phyloP scores from a whole-genome alignment of 306 rosid species.

The Vicia villosa region DNA sequence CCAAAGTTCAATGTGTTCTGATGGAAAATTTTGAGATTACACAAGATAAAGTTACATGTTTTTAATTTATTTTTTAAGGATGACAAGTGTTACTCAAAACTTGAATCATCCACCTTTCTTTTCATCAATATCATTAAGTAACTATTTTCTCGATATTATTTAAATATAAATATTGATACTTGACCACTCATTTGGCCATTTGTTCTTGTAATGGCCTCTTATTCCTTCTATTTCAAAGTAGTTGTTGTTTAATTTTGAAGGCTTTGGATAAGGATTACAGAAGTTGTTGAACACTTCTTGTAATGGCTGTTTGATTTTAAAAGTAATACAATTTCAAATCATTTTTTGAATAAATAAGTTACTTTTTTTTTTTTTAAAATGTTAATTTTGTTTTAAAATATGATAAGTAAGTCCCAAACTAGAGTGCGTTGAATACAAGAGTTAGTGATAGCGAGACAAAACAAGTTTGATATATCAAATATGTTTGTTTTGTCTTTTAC shows the following conservation, averaged over 20 bases:
- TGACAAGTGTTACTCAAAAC: background rate
- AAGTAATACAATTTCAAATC: too few species aligned
- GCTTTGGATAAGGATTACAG: background rate
- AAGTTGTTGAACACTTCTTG: background rate
- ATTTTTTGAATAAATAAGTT: too few species aligned
- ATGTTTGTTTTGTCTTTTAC: too few species aligned
- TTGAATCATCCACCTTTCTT: slow-evolving; percentile 3
- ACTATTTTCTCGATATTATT: background rate
- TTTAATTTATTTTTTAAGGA: background rate
- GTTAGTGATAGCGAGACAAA: too few species aligned
- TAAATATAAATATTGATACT: background rate
- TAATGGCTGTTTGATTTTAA: background rate
- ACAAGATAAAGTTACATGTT: background rate
- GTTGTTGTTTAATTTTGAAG: background rate
- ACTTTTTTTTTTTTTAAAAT: too few species aligned
- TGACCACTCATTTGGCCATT: slow-evolving; percentile 1
- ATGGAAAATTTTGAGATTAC: background rate
- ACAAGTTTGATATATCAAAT: too few species aligned
- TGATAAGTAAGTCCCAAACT: background rate
- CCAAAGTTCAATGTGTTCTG: background rate
- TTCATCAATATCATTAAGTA: background rate
- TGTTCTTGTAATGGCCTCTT: background rate
- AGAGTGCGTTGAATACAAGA: too few species aligned
- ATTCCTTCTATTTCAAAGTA: background rate
- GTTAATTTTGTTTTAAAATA: too few species aligned